Evolutionary conservation across 208 protist species (phyloP).

Genomic region (Trypanosoma boissoni): DNA sequence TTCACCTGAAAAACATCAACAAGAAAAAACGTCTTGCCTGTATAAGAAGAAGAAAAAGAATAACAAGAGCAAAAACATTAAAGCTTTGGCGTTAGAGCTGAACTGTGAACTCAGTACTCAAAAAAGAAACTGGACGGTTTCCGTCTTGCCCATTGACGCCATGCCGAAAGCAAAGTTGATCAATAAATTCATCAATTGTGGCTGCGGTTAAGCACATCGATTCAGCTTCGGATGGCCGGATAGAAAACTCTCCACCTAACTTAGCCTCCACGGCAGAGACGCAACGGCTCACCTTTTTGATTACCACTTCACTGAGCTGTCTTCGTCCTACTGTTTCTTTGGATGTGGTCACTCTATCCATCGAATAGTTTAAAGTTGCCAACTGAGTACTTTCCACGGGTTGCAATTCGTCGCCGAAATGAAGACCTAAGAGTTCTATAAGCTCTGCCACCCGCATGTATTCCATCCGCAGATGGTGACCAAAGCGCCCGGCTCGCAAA

Average conservation of each 20-base stretch:
- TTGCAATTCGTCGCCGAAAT: constrained; percentile 58
- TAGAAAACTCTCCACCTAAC: constrained; percentile 2
- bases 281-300: constrained; percentile 4
- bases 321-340: background rate
- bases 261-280: background rate
- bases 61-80: too few species aligned
- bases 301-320: background rate
- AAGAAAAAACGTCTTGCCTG: too few species aligned
- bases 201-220: constrained; percentile 11
- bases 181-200: constrained; percentile 17
- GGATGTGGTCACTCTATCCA: too few species aligned
- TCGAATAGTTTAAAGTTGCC: too few species aligned
- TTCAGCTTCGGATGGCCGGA: constrained; percentile 10
- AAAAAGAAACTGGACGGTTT: too few species aligned
- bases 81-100: too few species aligned
- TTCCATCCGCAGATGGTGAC: constrained; percentile 57
- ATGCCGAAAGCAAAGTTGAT: too few species aligned
- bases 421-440: constrained; percentile 55
- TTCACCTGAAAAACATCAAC: too few species aligned
- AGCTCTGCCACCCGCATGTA: constrained; percentile 56
- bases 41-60: too few species aligned
- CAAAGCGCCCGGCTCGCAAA: constrained; percentile 83
- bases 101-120: too few species aligned
- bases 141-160: too few species aligned
- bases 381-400: background rate